Base-by-base conservation (phyloP, 192 early-diverging fungal genomes). In the Coemansia sp. region DNA sequence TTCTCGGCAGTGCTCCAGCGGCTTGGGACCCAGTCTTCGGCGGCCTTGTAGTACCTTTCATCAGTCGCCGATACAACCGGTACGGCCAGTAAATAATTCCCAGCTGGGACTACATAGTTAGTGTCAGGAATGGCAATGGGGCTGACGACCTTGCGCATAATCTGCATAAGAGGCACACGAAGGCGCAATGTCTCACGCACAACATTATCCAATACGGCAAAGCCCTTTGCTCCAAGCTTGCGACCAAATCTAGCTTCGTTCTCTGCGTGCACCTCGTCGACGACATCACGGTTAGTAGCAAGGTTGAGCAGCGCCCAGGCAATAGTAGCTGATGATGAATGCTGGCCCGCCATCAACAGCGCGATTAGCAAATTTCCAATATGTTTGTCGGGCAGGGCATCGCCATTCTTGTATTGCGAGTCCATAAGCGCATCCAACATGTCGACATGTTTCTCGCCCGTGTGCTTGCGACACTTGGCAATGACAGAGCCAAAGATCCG, bases 281-380 rank as follows among this genome's bases (percentile, higher is more conserved):
- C 65, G 31, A 95, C 62, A 1, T 92, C 82, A 20, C 92, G 91
- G 59, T 87, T 83, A n/a, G 83, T 75, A 28, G 97, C 94, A 59
- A 99, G 76, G 80, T 93, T 88, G 59, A 96, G 86, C 20, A 96
- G 68, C 7, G 94, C 87, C 97, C 97, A 99, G 35, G 93, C 88
- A 9, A 88, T 85, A 16, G 97, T 96, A 38, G 97, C 94, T 14
- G 94, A 91, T 18, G 85, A 88, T 5, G 97, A 96, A 82, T 99
- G 97, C 75, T 97, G 95, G n/a, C 97, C 97, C 34, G 91, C 97
- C 89, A 99, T 93, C 48, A 99, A 83, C 47, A 93, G 72, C 23
- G 97, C 97, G 86, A 99, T 99, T 90, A 97, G 92, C 86, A 99
- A 88, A 86, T 94, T 92, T 26, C 94, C 91, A 60, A 93, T 83